A percentile compares a stretch with the other conserved stretches of the same genome.
These are phyloP conservation scores for Malus sieversii DNA, from an alignment of 306 rosid species.

Conservation along the genomic window DNA sequence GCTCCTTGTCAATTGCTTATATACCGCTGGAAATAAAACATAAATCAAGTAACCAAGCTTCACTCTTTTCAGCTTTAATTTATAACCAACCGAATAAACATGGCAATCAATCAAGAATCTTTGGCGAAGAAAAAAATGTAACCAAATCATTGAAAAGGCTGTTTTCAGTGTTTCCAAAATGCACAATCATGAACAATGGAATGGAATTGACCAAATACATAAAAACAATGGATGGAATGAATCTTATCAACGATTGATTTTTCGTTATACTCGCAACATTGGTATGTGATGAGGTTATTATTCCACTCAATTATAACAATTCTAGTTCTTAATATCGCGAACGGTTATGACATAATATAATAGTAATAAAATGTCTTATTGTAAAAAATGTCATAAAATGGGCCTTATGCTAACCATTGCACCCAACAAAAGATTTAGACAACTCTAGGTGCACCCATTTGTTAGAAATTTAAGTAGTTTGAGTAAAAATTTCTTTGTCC, in stretches of 20 bases:
- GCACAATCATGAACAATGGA: background rate
- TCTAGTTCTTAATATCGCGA: background rate
- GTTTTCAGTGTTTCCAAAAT: background rate
- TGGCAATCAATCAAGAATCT: background rate
- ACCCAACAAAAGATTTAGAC: background rate
- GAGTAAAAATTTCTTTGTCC: too few species aligned
- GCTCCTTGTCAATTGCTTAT: background rate
- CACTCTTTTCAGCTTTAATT: background rate
- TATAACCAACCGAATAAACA: background rate
- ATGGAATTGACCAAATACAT: too few species aligned
- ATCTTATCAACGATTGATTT: background rate
- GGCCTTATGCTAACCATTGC: background rate
- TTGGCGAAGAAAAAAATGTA: background rate
- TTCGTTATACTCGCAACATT: background rate
- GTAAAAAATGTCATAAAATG: background rate
- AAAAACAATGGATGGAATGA: background rate
- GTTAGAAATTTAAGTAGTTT: too few species aligned
- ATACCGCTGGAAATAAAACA: background rate
- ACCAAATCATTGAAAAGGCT: background rate
- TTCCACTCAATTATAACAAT: too few species aligned
- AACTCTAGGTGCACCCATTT: background rate
- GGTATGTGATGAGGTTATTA: background rate
- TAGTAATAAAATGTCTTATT: too few species aligned
- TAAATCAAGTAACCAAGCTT: background rate
- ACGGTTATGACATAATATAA: too few species aligned